A percentile compares a stretch with the other conserved stretches of the same genome.
Conservation (phyloP, 2,329 filamentous ascomycete species). For the Leptographium procerum region DNA sequence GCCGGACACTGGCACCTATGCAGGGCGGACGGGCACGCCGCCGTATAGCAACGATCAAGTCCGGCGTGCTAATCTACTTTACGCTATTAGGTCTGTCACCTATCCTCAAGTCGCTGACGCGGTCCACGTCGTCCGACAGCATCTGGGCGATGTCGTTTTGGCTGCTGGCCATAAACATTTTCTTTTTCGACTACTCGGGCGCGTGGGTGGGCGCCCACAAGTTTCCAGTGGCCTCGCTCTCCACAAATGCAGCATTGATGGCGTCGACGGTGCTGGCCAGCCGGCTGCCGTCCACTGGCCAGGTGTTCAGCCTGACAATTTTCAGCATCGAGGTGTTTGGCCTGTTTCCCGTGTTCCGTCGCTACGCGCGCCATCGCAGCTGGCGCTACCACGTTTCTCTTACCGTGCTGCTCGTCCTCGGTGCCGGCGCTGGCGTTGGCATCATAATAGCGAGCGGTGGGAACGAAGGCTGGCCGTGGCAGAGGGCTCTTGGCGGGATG, state of each 20-base stretch:
- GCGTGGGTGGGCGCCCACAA: constrained; percentile 39
- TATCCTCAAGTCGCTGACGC: constrained; percentile 92
- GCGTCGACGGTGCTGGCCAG: constrained; percentile 89
- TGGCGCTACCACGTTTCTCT: constrained; percentile 72
- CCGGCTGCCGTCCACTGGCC: constrained; percentile 75
- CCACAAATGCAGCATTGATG: constrained; percentile 94
- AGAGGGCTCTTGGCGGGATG: constrained; percentile 55
- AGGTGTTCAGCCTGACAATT: constrained; percentile 88
- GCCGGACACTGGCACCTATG: constrained; percentile 20
- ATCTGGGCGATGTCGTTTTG: constrained; percentile 97
- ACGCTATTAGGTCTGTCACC: constrained; percentile 85
- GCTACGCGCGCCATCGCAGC: constrained; percentile 70
- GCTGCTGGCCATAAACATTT: constrained; percentile 89
- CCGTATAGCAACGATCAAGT: constrained; percentile 74
- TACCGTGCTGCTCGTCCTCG: constrained; percentile 64
- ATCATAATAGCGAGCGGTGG: constrained; percentile 39
- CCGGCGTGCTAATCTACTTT: constrained; percentile 83
- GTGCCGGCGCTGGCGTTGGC: constrained; percentile 69
- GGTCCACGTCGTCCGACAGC: constrained; percentile 81
- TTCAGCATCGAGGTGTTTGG: constrained; percentile 98
- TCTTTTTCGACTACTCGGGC: constrained; percentile 93
- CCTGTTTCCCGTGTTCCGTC: constrained; percentile 92
- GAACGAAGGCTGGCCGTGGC: constrained; percentile 36
- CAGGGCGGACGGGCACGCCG: constrained; percentile 33
- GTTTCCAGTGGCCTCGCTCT: constrained; percentile 59